These are phyloP conservation scores for Balamuthia mandrillaris DNA, from an alignment of 208 protist genomes.

Conservation along the genomic window DNA sequence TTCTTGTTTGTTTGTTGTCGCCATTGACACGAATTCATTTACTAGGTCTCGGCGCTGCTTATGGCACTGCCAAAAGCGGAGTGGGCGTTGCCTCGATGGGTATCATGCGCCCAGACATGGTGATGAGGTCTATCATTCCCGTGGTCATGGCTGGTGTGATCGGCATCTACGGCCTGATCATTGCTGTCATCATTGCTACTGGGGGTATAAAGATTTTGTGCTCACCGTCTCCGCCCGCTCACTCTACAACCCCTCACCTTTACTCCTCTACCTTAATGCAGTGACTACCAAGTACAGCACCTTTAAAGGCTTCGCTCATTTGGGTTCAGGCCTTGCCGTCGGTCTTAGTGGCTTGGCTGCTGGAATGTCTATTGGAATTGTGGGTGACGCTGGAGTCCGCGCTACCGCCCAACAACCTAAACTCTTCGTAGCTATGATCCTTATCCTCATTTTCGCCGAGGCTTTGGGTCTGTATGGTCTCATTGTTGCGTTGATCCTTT, in stretches of 20 bases:
- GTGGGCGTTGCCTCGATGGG: slow-evolving; percentile 94
- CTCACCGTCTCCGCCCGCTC: background rate
- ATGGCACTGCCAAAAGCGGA: slow-evolving; percentile 95
- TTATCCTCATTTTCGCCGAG: slow-evolving; percentile 99
- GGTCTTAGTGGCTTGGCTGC: slow-evolving; percentile 92
- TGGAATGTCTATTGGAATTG: slow-evolving; percentile 98
- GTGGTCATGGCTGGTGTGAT: slow-evolving; percentile 96
- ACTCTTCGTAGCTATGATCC: slow-evolving; percentile 98
- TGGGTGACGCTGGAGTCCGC: slow-evolving; percentile 93
- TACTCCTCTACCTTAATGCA: background rate
- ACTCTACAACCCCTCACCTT: background rate
- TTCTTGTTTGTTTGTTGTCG: background rate
- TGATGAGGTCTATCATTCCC: slow-evolving; percentile 88
- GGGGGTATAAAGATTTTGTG: slow-evolving; percentile 14
- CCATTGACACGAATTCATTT: too few relatives aligned
- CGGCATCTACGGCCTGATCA: slow-evolving; percentile 99
- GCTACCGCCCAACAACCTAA: slow-evolving; percentile 88
- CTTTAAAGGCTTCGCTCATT: slow-evolving; percentile 84
- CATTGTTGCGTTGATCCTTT: slow-evolving; percentile 95
- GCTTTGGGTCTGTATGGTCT: slow-evolving; percentile 96
- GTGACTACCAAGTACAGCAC: slow-evolving; percentile 35
- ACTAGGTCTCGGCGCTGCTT: slow-evolving; percentile 93
- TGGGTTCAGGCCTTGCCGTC: slow-evolving; percentile 92
- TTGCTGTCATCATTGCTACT: slow-evolving; percentile 91
- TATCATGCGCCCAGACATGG: slow-evolving; percentile 89